Conservation (phyloP, 1,139 yeast species). For the Komagataea norvegica region DNA sequence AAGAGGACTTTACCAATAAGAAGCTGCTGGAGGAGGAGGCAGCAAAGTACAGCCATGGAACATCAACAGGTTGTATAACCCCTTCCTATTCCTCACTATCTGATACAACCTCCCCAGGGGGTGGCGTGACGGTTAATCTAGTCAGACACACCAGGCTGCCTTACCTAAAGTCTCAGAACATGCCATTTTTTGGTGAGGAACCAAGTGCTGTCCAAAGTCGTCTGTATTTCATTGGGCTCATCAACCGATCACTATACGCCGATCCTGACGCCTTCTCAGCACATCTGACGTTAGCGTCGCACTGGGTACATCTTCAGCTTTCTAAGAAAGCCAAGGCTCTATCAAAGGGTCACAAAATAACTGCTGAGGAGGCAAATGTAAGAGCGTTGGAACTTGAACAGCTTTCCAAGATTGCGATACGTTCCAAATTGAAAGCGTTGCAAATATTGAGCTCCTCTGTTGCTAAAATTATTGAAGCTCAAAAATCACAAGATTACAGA, state of each 20-base stretch:
- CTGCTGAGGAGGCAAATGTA: conserved; percentile 6
- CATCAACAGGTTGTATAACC: not conserved
- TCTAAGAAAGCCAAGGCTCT: conserved; percentile 7
- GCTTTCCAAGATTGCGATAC: conserved; percentile 6
- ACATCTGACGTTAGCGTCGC: conserved; percentile 10
- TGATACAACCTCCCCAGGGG: not conserved
- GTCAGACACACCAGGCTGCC: conserved; percentile 14
- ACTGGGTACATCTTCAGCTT: conserved; percentile 20
- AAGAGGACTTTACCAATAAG: conserved; percentile 12
- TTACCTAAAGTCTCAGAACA: conserved; percentile 14
- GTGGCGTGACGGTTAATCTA: not conserved
- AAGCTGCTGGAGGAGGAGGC: conserved; percentile 7
- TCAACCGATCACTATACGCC: conserved; percentile 11
- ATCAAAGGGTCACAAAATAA: not conserved
- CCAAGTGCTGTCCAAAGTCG: conserved; percentile 7
- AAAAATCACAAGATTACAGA: conserved; percentile 7
- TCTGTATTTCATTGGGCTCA: conserved; percentile 11
- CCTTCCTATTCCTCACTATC: conserved; percentile 2
- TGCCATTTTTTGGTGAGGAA: conserved; percentile 13
- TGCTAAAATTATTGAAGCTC: conserved; percentile 12
- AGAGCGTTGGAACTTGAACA: conserved; percentile 3
- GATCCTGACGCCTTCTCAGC: conserved; percentile 9
- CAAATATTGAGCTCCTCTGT: conserved; percentile 11
- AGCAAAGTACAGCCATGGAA: not conserved
- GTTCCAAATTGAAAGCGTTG: conserved; percentile 13